phyloP scores from a whole-genome alignment of 73 alveolate species.

The Paramecium tetraurelia region DNA sequence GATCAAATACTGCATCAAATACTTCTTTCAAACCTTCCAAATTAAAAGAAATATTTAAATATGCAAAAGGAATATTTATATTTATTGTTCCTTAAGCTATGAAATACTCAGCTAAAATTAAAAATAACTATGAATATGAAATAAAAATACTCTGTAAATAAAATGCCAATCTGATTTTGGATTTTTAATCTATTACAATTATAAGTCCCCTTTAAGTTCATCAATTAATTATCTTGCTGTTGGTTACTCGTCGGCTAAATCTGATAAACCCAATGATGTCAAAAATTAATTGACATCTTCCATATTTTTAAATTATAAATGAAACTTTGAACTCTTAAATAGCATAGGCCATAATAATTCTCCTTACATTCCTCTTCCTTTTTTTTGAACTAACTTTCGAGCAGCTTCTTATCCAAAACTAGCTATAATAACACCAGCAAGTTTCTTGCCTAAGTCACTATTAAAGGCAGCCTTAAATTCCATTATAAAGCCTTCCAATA shows the following conservation, averaged over 20 bases:
- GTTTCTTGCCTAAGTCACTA: not conserved
- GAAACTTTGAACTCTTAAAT: not conserved
- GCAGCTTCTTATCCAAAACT: not conserved
- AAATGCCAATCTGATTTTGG: not conserved
- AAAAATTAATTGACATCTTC: not conserved
- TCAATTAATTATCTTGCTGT: conserved; percentile 2
- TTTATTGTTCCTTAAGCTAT: not conserved
- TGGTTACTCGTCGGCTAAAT: not conserved
- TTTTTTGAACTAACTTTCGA: not conserved
- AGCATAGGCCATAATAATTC: not conserved
- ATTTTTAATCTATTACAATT: not conserved
- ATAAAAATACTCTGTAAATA: not conserved
- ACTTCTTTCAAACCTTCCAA: conserved; percentile 18
- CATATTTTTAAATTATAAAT: not conserved
- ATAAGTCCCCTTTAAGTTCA: not conserved
- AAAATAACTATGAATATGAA: not conserved
- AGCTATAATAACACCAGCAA: not conserved
- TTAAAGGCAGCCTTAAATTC: not conserved
- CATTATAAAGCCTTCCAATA: not conserved
- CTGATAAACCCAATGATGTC: not conserved
- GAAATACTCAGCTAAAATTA: not conserved
- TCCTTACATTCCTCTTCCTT: not conserved
- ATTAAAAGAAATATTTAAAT: not conserved
- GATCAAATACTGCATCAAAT: not conserved
- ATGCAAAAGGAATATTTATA: not conserved